Percentiles rank a stretch among this genome's conserved stretches.
These are phyloP conservation scores for Cryptococcus sp. DNA, from an alignment of 1,284 basidiomycete genomes.

Conservation along the genomic window DNA sequence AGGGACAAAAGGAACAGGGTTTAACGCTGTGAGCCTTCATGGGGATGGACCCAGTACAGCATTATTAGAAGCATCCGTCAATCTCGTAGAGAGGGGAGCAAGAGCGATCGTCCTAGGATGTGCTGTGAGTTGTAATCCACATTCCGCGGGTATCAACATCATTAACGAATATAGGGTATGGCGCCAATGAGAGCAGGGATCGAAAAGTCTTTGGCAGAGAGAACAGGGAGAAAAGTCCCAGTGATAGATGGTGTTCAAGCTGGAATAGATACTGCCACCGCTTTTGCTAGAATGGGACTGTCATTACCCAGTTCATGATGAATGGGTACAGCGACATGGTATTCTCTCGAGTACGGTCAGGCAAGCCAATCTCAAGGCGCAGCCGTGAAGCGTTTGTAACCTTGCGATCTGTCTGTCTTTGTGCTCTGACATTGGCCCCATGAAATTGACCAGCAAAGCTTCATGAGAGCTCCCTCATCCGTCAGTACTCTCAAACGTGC, in stretches of 20 bases:
- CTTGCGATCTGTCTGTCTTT: too few relatives aligned
- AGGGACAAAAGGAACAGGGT: conserved; percentile 16
- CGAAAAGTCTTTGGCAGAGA: neutral
- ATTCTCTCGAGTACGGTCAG: too few relatives aligned
- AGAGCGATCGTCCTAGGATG: conserved; percentile 13
- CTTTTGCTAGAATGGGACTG: neutral
- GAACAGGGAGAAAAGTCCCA: conserved; percentile 1
- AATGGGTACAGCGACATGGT: neutral
- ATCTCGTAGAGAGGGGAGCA: conserved; percentile 8
- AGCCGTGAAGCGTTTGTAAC: too few relatives aligned
- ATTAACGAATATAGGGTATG: conserved; percentile 8
- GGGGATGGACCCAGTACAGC: conserved; percentile 5
- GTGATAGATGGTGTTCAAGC: conserved; percentile 15
- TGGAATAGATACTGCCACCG: conserved; percentile 7
- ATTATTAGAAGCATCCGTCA: conserved; percentile 5
- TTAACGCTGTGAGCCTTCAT: conserved; percentile 14
- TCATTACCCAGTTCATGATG: neutral
- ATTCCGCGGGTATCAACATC: neutral
- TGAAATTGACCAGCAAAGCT: too few relatives aligned
- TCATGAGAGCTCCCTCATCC: too few relatives aligned
- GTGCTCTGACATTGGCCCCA: too few relatives aligned
- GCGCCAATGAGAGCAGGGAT: conserved; percentile 10
- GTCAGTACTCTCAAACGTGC: too few relatives aligned
- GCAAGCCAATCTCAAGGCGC: too few relatives aligned
- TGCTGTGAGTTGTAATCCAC: conserved; percentile 6